Evolutionary conservation across 352 stramenopile species (phyloP).

Genomic region (Pythium oligandrum): DNA sequence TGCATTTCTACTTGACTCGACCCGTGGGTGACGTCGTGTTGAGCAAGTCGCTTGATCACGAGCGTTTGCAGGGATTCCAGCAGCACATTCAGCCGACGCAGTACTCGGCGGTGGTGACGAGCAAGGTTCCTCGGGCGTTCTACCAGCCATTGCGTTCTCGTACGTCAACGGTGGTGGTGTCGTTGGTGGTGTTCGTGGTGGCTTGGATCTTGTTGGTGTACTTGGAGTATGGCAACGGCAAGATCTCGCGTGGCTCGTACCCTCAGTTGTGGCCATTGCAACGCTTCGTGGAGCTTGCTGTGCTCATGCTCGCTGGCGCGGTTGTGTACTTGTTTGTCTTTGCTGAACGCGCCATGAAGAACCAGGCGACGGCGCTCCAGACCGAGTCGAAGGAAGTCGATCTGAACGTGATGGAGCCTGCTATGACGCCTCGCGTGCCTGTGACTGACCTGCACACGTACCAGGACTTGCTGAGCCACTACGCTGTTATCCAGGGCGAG

Average conservation of each 20-base stretch:
- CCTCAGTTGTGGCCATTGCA: constrained; percentile 17
- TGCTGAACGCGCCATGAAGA: constrained; percentile 2
- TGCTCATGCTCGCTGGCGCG: constrained; percentile 1
- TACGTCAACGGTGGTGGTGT: constrained; percentile 4
- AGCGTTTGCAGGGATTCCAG: too few relatives aligned
- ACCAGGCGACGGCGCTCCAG: neutral
- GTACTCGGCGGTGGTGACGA: neutral
- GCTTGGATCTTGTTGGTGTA: constrained; percentile 2
- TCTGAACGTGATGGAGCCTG: too few relatives aligned
- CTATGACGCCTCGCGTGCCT: too few relatives aligned
- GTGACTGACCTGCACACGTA: constrained; percentile 9
- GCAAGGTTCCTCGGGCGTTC: constrained; percentile 10
- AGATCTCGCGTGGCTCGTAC: constrained; percentile 4
- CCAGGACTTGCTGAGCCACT: constrained; percentile 15
- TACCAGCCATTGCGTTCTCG: constrained; percentile 11
- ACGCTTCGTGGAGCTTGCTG: constrained; percentile 11
- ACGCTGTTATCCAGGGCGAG: constrained; percentile 6
- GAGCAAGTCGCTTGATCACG: constrained; percentile 11
- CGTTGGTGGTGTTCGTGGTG: constrained; percentile 2
- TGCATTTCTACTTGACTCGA: constrained; percentile 23
- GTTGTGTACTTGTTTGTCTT: constrained; percentile 5
- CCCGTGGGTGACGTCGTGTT: constrained; percentile 9
- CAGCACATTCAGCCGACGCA: too few relatives aligned
- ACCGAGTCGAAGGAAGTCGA: too few relatives aligned
- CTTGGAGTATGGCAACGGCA: constrained; percentile 6